Percentiles rank a stretch among this genome's conserved stretches.
Conservation (phyloP, 352 stramenopile species). For the Pythium grandisporangium region DNA sequence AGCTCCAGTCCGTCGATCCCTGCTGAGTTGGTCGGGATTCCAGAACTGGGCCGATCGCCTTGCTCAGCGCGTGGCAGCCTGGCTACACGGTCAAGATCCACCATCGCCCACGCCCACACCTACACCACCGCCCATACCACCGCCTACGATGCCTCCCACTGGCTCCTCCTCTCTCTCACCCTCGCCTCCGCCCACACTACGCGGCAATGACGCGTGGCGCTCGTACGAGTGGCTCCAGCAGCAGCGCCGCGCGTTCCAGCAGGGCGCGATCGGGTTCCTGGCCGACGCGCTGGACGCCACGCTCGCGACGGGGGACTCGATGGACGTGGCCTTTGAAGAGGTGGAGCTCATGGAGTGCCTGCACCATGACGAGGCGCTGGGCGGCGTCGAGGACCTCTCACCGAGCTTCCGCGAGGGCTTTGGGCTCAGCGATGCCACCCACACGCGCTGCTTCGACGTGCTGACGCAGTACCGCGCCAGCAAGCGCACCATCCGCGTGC, state of each 20-base stretch:
- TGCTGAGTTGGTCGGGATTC: too few relatives aligned
- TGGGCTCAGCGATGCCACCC: constrained; percentile 12
- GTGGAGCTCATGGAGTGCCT: constrained; percentile 43
- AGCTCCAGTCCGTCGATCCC: too few relatives aligned
- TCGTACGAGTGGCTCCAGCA: too few relatives aligned
- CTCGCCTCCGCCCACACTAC: too few relatives aligned
- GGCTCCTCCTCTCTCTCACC: too few relatives aligned
- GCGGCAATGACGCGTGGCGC: constrained; percentile 8
- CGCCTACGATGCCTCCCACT: too few relatives aligned
- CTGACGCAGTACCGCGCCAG: too few relatives aligned
- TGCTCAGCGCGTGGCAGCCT: not conserved
- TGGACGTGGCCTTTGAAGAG: constrained; percentile 26
- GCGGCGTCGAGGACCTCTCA: constrained; percentile 30
- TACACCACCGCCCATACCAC: too few relatives aligned
- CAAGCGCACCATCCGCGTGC: too few relatives aligned
- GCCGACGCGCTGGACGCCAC: constrained; percentile 30
- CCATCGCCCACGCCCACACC: too few relatives aligned
- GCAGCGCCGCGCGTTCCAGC: constrained; percentile 24
- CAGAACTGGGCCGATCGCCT: constrained; percentile 23
- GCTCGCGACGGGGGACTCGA: not conserved
- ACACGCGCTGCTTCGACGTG: constrained; percentile 28
- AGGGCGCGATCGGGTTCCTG: constrained; percentile 49
- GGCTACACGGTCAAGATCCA: too few relatives aligned
- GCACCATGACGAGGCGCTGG: constrained; percentile 29
- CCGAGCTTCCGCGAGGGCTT: constrained; percentile 22